Evolutionary conservation across 768 basidiomycete species (phyloP).

Genomic region (Russula foetens): DNA sequence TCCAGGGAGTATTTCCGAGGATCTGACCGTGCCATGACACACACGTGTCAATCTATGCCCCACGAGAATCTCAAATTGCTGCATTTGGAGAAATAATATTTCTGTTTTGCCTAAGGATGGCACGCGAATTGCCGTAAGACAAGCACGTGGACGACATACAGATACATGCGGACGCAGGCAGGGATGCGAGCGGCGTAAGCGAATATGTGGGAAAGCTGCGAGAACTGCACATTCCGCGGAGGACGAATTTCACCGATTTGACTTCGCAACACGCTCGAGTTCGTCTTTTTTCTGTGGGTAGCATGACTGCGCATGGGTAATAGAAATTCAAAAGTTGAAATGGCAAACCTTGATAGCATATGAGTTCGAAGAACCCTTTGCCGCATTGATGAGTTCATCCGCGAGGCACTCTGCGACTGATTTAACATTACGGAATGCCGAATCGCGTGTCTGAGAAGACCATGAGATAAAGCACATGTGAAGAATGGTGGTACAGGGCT

Average conservation of each 20-base stretch:
- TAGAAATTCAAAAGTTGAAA: neutral
- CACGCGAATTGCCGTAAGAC: slow-evolving; percentile 5
- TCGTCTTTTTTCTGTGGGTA: slow-evolving; percentile 89
- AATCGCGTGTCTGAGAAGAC: slow-evolving; percentile 83
- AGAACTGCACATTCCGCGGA: slow-evolving; percentile 9
- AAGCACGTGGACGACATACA: slow-evolving; percentile 8
- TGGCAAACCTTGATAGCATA: slow-evolving; percentile 91
- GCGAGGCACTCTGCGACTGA: slow-evolving; percentile 98
- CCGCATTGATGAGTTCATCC: slow-evolving; percentile 99
- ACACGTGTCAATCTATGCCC: slow-evolving; percentile 5
- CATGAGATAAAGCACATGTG: neutral
- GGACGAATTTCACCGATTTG: slow-evolving; percentile 78
- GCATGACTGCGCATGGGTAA: neutral
- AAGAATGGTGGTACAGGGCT: neutral
- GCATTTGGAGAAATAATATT: slow-evolving; percentile 5
- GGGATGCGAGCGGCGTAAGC: slow-evolving; percentile 4
- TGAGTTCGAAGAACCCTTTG: slow-evolving; percentile 99
- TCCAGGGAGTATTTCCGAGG: slow-evolving; percentile 6
- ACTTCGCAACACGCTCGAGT: slow-evolving; percentile 99
- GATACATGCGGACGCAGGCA: slow-evolving; percentile 3
- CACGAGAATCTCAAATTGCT: slow-evolving; percentile 4
- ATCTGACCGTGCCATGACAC: slow-evolving; percentile 3
- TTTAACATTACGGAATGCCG: slow-evolving; percentile 99
- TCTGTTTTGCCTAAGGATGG: neutral
- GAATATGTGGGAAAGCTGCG: neutral